These are phyloP conservation scores for Phlyctochytrium bullatum DNA, from an alignment of 192 early-diverging fungal genomes.

Conservation along the genomic window DNA sequence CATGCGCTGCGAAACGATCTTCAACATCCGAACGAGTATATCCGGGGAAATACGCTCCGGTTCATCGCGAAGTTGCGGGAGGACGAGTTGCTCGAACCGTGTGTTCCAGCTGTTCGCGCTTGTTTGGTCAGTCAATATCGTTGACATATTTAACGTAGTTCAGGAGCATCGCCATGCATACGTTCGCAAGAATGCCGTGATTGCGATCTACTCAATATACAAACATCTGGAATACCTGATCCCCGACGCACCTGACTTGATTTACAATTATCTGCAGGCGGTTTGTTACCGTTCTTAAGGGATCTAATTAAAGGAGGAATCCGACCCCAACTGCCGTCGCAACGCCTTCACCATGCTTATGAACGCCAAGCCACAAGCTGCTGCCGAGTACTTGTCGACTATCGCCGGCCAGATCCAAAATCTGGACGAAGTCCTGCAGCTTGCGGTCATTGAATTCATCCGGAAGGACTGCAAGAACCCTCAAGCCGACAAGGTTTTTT, in stretches of 20 bases:
- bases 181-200: slow-evolving; percentile 96
- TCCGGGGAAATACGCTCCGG: slow-evolving; percentile 89
- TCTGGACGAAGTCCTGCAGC: slow-evolving; percentile 91
- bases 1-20: slow-evolving; percentile 91
- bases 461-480: slow-evolving; percentile 84
- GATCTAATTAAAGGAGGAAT: slow-evolving; percentile 58
- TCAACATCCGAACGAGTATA: slow-evolving; percentile 98
- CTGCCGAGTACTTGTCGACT: slow-evolving; percentile 81
- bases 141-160: neutral
- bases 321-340: slow-evolving; percentile 87
- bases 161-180: slow-evolving; percentile 96
- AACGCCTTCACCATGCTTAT: slow-evolving; percentile 94
- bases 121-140: slow-evolving; percentile 66
- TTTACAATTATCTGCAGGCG: slow-evolving; percentile 55
- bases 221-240: slow-evolving; percentile 88
- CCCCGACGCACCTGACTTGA: slow-evolving; percentile 91
- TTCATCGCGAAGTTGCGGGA: slow-evolving; percentile 95
- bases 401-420: slow-evolving; percentile 69
- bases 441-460: slow-evolving; percentile 91
- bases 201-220: slow-evolving; percentile 87
- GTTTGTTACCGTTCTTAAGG: slow-evolving; percentile 11
- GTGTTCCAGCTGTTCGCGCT: slow-evolving; percentile 80
- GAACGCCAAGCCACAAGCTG: slow-evolving; percentile 69
- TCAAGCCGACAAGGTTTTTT: slow-evolving; percentile 76
- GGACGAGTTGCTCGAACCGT: slow-evolving; percentile 90